Conservation (phyloP, 75 land plant genomes). For the Cryptomeria japonica region DNA sequence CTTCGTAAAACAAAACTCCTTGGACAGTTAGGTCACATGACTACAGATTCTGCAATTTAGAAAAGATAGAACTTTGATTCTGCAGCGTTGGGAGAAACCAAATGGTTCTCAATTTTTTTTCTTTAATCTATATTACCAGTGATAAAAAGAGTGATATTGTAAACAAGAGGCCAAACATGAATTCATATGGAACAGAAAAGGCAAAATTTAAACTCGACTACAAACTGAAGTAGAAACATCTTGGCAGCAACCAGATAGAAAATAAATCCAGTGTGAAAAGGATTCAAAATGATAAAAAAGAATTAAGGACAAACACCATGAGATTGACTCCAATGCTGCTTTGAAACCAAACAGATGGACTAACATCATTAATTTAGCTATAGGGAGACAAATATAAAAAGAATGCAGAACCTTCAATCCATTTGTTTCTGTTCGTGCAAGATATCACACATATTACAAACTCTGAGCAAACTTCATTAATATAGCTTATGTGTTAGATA, state of each 20-base stretch:
- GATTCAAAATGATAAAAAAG: background rate
- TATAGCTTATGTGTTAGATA: slow-evolving; percentile 14
- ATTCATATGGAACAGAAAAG: background rate
- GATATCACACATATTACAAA: background rate
- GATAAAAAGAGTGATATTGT: background rate
- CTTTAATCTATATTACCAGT: background rate
- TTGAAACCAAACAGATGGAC: background rate
- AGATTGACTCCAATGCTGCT: background rate
- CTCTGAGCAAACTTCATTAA: background rate
- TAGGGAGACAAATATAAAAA: background rate
- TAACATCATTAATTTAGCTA: background rate
- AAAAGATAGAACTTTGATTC: background rate
- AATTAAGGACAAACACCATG: background rate
- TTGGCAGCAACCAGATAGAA: background rate
- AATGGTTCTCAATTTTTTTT: background rate
- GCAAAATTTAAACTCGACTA: background rate
- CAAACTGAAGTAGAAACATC: background rate
- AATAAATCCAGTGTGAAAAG: background rate
- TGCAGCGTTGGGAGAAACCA: background rate
- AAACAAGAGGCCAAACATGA: background rate
- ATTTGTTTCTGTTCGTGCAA: background rate
- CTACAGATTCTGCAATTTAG: background rate
- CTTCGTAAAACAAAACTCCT: background rate
- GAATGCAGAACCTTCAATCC: background rate
- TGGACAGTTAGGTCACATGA: background rate